Evolutionary conservation across 805 yeast species (phyloP).

Genomic region (Saccharomycopsis babjevae): DNA sequence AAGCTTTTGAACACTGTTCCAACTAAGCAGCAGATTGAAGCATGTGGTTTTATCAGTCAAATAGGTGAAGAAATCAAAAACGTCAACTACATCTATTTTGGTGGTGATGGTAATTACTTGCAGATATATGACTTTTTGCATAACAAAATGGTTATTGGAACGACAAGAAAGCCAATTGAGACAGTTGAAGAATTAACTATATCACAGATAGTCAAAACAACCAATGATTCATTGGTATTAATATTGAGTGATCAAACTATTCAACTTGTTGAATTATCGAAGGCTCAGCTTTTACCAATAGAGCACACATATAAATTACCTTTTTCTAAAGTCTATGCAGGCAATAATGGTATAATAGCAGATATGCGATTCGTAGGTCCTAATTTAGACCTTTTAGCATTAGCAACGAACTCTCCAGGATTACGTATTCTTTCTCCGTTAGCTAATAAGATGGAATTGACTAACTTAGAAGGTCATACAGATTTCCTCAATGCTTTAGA

Average conservation of each 20-base stretch:
- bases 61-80: constrained; percentile 16
- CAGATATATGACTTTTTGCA: constrained; percentile 47
- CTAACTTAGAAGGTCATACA: constrained; percentile 66
- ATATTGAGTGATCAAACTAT: constrained; percentile 83
- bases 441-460: constrained; percentile 48
- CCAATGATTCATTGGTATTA: constrained; percentile 32
- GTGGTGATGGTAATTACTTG: constrained; percentile 68
- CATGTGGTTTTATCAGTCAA: constrained; percentile 45
- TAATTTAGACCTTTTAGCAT: constrained; percentile 43
- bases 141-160: constrained; percentile 35
- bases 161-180: constrained; percentile 36
- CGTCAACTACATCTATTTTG: constrained; percentile 32
- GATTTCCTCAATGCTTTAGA: constrained; percentile 80
- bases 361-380: constrained; percentile 77
- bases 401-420: constrained; percentile 92
- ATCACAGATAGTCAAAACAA: constrained; percentile 26
- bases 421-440: constrained; percentile 61
- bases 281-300: constrained; percentile 24
- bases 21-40: constrained; percentile 61
- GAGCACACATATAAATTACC: constrained; percentile 30
- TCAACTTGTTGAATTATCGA: constrained; percentile 33
- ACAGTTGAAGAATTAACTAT: constrained; percentile 68
- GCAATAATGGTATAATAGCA: constrained; percentile 92
- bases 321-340: constrained; percentile 54
- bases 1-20: constrained; percentile 61